phyloP scores from a whole-genome alignment of 495 filamentous ascomycete genomes.

The Hypomontagnella monticulosa region DNA sequence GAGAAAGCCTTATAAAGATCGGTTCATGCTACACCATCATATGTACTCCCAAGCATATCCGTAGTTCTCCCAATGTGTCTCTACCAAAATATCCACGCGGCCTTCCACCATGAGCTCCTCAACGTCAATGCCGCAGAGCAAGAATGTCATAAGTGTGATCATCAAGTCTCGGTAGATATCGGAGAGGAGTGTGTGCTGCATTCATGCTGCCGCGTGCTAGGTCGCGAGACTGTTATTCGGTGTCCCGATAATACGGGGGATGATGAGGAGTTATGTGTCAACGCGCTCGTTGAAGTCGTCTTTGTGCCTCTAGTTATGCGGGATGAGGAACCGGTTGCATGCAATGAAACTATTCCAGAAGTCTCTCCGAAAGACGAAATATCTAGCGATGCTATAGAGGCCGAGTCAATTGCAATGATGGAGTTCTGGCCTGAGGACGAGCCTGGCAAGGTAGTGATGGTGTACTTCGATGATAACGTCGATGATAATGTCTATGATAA shows the following conservation, averaged over 20 bases:
- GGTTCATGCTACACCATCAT: too few species aligned
- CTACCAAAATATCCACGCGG: slow-evolving; percentile 17
- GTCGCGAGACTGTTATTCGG: slow-evolving; percentile 9
- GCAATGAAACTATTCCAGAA: too few species aligned
- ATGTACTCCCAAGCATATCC: too few species aligned
- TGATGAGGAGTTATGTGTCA: background rate
- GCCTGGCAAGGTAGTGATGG: background rate
- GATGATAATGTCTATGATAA: background rate
- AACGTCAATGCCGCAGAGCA: slow-evolving; percentile 11
- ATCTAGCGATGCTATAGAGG: too few species aligned
- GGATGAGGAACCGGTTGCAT: background rate
- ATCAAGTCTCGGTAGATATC: background rate
- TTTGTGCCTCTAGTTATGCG: slow-evolving; percentile 4
- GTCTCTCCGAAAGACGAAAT: too few species aligned
- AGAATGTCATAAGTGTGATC: slow-evolving; percentile 6
- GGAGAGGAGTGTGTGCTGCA: slow-evolving; percentile 13
- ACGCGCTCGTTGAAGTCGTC: slow-evolving; percentile 2
- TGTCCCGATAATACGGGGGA: background rate
- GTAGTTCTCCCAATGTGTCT: slow-evolving; percentile 13
- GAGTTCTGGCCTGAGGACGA: slow-evolving; percentile 22
- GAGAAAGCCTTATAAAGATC: too few species aligned
- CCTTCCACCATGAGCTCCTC: slow-evolving; percentile 23
- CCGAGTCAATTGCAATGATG: background rate
- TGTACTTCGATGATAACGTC: slow-evolving; percentile 5
- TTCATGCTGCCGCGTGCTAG: slow-evolving; percentile 27